Percentiles rank a stretch among this genome's conserved stretches.
Conservation (phyloP, 2,329 filamentous ascomycete species). For the Colletotrichum magnum region DNA sequence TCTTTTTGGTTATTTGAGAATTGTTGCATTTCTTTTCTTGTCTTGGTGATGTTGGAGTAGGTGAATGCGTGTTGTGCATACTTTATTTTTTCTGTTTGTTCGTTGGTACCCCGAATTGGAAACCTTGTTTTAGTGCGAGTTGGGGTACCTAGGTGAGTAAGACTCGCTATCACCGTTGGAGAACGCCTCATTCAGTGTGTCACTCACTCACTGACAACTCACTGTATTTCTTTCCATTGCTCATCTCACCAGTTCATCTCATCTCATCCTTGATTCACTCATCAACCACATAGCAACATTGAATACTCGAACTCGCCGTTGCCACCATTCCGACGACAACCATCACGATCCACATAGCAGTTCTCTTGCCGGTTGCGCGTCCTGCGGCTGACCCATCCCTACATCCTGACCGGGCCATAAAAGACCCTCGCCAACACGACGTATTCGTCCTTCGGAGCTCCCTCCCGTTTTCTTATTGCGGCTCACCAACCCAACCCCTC, state of each 20-base stretch:
- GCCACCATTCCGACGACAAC: background rate
- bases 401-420: background rate
- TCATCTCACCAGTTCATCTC: background rate
- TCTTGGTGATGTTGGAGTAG: background rate
- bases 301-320: background rate
- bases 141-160: no score
- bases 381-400: background rate
- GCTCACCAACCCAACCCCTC: conserved; percentile 12
- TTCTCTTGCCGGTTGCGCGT: background rate
- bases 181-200: no score
- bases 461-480: conserved; percentile 29
- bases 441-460: conserved; percentile 26
- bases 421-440: conserved; percentile 16
- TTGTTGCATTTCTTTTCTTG: background rate
- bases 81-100: no score
- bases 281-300: background rate
- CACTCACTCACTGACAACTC: no score
- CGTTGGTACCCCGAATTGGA: no score
- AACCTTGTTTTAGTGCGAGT: no score
- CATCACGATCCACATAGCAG: no score
- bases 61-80: no score
- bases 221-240: no score
- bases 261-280: background rate
- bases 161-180: no score
- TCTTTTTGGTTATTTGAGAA: background rate